Percentiles rank a stretch among this genome's conserved stretches.
phyloP scores from a whole-genome alignment of 2,329 filamentous ascomycete species.

The Nannizziopsis arthrosporioides region DNA sequence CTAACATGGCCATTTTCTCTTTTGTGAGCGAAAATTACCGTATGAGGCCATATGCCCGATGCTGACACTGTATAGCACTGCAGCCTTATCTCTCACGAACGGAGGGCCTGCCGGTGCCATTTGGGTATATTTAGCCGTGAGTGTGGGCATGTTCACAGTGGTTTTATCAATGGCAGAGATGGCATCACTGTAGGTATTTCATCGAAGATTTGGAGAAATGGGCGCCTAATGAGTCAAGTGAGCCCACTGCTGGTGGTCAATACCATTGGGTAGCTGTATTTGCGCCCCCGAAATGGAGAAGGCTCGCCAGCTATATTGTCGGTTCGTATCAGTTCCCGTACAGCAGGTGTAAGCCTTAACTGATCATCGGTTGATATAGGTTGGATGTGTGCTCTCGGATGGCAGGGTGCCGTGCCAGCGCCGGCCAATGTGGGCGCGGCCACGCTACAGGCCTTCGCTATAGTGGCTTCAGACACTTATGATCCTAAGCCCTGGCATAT shows the following conservation, averaged over 20 bases:
- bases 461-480: conserved; percentile 22
- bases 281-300: conserved; percentile 24
- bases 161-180: conserved; percentile 14
- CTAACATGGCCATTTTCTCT: conserved; percentile 13
- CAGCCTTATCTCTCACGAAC: conserved; percentile 8
- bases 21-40: background rate
- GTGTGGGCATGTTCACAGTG: conserved; percentile 7
- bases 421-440: conserved; percentile 22
- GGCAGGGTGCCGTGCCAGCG: conserved; percentile 21
- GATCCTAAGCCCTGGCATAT: conserved; percentile 23
- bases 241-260: conserved; percentile 31
- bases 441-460: conserved; percentile 25
- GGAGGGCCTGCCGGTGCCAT: conserved; percentile 11
- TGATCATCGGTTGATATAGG: conserved; percentile 12
- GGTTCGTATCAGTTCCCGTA: conserved; percentile 6
- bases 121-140: conserved; percentile 11
- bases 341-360: background rate
- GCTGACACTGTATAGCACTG: conserved; percentile 1
- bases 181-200: conserved; percentile 12
- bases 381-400: conserved; percentile 24
- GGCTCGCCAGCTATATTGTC: conserved; percentile 24
- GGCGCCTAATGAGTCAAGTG: conserved; percentile 13
- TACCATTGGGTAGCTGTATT: conserved; percentile 20
- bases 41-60: background rate
- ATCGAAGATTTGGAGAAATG: background rate